These are phyloP conservation scores for Aspergillus luchuensis DNA, from an alignment of 2,329 filamentous ascomycete genomes.

Conservation along the genomic window DNA sequence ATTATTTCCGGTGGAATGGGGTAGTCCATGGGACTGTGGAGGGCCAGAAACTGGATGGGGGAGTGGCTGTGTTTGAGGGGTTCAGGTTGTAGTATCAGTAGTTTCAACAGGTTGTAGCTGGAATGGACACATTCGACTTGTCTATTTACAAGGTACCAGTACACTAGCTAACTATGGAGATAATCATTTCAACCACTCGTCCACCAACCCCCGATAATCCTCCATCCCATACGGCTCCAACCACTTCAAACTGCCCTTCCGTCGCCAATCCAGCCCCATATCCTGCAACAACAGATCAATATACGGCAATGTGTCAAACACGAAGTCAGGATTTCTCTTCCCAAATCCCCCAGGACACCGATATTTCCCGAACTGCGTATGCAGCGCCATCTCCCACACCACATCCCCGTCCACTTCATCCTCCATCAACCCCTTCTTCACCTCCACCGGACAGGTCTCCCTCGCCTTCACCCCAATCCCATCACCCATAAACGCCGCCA, in stretches of 20 bases:
- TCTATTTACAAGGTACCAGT: too few relatives aligned
- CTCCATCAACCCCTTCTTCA: background rate
- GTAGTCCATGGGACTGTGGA: constrained; percentile 15
- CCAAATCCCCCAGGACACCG: constrained; percentile 66
- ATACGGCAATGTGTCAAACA: constrained; percentile 76
- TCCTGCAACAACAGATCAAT: constrained; percentile 69
- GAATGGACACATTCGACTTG: background rate
- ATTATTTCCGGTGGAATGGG: constrained; percentile 29
- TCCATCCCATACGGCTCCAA: constrained; percentile 41
- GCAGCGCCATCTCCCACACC: constrained; percentile 60
- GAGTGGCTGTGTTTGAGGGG: constrained; percentile 30
- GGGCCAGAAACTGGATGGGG: constrained; percentile 7
- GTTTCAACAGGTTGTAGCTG: background rate
- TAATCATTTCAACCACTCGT: constrained; percentile 38
- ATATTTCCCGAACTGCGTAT: constrained; percentile 70
- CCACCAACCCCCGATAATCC: constrained; percentile 46
- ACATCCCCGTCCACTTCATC: constrained; percentile 36
- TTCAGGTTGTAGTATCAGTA: constrained; percentile 17
- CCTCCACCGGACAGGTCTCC: constrained; percentile 27
- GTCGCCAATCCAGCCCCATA: constrained; percentile 57
- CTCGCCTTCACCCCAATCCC: constrained; percentile 44
- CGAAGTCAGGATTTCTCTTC: constrained; percentile 59
- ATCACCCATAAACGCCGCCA: constrained; percentile 64
- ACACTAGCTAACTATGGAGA: too few relatives aligned
- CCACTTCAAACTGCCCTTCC: constrained; percentile 39